These are phyloP conservation scores for Fusarium sp. DNA, from an alignment of 2,329 filamentous ascomycete species.

Conservation along the genomic window DNA sequence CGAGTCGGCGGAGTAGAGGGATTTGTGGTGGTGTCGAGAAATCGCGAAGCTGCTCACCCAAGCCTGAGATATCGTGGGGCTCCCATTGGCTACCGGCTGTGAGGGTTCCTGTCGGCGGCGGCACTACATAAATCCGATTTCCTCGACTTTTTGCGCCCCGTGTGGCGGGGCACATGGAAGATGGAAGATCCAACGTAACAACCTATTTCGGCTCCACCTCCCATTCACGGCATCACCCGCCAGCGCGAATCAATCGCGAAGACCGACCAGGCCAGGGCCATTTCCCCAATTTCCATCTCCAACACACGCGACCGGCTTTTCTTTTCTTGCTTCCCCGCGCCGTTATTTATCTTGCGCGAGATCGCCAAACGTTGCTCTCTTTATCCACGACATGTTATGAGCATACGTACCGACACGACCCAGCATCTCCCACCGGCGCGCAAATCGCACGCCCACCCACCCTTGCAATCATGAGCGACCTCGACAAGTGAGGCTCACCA, in stretches of 20 bases:
- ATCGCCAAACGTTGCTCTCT: not conserved
- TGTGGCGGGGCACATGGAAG: not conserved
- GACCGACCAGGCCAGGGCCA: slow-evolving; percentile 11
- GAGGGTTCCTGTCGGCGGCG: slow-evolving; percentile 12
- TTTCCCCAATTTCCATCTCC: slow-evolving; percentile 24
- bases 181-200: not conserved
- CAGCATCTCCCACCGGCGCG: slow-evolving; percentile 31
- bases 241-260: slow-evolving; percentile 25
- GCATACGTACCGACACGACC: slow-evolving; percentile 6
- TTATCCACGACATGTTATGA: slow-evolving; percentile 42
- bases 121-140: slow-evolving; percentile 28
- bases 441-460: slow-evolving; percentile 32
- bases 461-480: slow-evolving; percentile 79
- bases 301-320: slow-evolving; percentile 16
- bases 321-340: slow-evolving; percentile 1
- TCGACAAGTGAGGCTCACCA: slow-evolving; percentile 77
- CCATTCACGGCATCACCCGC: slow-evolving; percentile 19
- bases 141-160: not conserved
- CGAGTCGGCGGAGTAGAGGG: slow-evolving; percentile 40
- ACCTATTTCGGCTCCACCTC: not conserved
- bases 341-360: not conserved
- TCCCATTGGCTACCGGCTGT: slow-evolving; percentile 36
- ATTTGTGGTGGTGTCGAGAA: slow-evolving; percentile 41
- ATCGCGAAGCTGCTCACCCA: slow-evolving; percentile 36
- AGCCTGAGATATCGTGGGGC: slow-evolving; percentile 31